Evolutionary conservation across 129 eudicot species (phyloP).

Genomic region (Chrysanthemum lavandulifolium): DNA sequence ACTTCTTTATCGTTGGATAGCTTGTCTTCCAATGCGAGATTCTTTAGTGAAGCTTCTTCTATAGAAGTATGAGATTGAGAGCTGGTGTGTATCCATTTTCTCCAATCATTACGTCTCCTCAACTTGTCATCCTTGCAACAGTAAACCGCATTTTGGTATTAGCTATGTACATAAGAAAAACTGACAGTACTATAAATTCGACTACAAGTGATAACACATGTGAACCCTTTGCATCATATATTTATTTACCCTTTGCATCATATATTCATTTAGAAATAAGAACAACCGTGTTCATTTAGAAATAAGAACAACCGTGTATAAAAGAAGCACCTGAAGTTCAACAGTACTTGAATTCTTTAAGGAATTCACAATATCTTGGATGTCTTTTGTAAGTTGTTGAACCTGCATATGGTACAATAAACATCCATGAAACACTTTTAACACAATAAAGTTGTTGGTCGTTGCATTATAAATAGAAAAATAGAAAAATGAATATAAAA

Average conservation of each 20-base stretch:
- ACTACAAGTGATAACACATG: background rate
- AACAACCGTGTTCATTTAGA: background rate
- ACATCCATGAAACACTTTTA: background rate
- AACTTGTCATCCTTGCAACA: conserved; percentile 54
- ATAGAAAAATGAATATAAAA: background rate
- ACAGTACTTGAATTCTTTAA: conserved; percentile 46
- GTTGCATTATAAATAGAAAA: background rate
- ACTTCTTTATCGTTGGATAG: conserved; percentile 16
- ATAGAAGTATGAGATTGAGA: conserved; percentile 21
- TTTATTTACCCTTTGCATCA: background rate
- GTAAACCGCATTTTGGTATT: background rate
- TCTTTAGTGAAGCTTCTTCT: conserved; percentile 39
- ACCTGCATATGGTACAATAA: conserved; percentile 48
- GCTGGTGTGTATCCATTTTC: conserved; percentile 42
- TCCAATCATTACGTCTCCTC: conserved; percentile 67
- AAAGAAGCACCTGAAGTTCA: conserved; percentile 58
- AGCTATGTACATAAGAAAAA: background rate
- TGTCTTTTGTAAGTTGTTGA: conserved; percentile 41
- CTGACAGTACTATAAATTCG: too few relatives aligned
- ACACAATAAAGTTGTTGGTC: background rate
- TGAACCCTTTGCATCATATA: background rate
- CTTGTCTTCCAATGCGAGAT: conserved; percentile 40
- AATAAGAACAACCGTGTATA: background rate
- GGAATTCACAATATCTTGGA: conserved; percentile 42
- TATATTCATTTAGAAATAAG: background rate